Base-by-base conservation (phyloP, 768 basidiomycete genomes). In the Pleurotus eryngii region DNA sequence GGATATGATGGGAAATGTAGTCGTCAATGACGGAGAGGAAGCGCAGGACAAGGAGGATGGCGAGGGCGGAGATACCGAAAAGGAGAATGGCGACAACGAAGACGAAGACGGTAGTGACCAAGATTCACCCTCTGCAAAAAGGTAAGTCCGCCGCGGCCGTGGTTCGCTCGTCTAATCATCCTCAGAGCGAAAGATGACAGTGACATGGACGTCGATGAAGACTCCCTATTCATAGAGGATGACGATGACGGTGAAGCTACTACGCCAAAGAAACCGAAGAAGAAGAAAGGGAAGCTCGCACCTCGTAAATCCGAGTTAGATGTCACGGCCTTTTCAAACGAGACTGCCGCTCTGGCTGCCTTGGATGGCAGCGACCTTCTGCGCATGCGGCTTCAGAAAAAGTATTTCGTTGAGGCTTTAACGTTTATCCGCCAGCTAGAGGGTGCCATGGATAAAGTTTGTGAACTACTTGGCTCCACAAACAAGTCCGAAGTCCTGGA, bases 371-470 rank as follows among this genome's bases (percentile, higher is more conserved):
- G 87, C 60, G 78, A 92, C 58, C 70, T 89, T 40, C 76, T 83
- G 4, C 79, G 82, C 51, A 78, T 92, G 5, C 81, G 85, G 17
- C 74, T 97, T 26, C 83, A 81, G 59, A 95, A 90, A 71, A 89
- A 89, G 64, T 97, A 94, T 72, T 93, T 89, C 65, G 76, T 82
- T 0, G 96, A 98, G 66, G 93, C 87, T 3, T 75, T 98, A 40
- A 77, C 71, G 56, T 98, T 98, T 69, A 95, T 98, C 64, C 71
- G 74, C 12, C 70, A 73, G 51, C 72, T 82, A 43, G 81, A 82
- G 62, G 71, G 68, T 42, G 86, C 90, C 2, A 86, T 92, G 77
- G 84, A 86, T 4, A 81, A 77, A 1, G 79, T 97, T 46, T 82
- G 81, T 51, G 82, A 90, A 62, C 70, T 99, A 4, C 79, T 98